Evolutionary conservation across 805 yeast genomes (phyloP).

Genomic region (Cyberlindnera subsufficiens): DNA sequence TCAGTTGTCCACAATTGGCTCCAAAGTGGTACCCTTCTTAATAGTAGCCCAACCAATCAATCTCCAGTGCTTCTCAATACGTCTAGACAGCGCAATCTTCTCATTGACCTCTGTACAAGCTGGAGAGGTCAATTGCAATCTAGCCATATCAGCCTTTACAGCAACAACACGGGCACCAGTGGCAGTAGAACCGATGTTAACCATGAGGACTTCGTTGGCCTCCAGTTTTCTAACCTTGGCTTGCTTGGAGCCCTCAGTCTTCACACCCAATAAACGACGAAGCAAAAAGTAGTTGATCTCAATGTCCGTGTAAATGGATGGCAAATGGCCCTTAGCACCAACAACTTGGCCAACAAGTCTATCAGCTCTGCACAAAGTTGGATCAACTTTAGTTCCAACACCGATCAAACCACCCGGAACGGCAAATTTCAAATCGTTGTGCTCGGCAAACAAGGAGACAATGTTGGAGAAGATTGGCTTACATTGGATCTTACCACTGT

Average conservation of each 20-base stretch:
- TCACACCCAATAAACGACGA: conserved; percentile 96
- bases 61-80: conserved; percentile 99
- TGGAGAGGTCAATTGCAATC: conserved; percentile 92
- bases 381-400: conserved; percentile 98
- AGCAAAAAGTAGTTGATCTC: conserved; percentile 95
- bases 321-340: conserved; percentile 94
- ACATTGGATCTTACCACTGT: conserved; percentile 82
- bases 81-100: conserved; percentile 96
- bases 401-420: conserved; percentile 99
- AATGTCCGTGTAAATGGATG: conserved; percentile 93
- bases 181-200: conserved; percentile 97
- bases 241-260: conserved; percentile 95
- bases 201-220: conserved; percentile 95
- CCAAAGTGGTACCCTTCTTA: conserved; percentile 86
- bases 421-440: conserved; percentile 95
- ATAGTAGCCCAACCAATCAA: conserved; percentile 99
- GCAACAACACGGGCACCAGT: conserved; percentile 99
- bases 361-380: conserved; percentile 98
- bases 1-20: conserved; percentile 36
- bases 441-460: conserved; percentile 93
- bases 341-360: conserved; percentile 98
- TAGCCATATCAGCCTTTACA: conserved; percentile 98
- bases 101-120: conserved; percentile 98
- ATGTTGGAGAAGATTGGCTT: conserved; percentile 93
- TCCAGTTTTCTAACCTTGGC: conserved; percentile 95